A percentile compares a stretch with the other conserved stretches of the same genome.
phyloP scores from a whole-genome alignment of 257 asterid genomes.

The Osmanthus fragrans region DNA sequence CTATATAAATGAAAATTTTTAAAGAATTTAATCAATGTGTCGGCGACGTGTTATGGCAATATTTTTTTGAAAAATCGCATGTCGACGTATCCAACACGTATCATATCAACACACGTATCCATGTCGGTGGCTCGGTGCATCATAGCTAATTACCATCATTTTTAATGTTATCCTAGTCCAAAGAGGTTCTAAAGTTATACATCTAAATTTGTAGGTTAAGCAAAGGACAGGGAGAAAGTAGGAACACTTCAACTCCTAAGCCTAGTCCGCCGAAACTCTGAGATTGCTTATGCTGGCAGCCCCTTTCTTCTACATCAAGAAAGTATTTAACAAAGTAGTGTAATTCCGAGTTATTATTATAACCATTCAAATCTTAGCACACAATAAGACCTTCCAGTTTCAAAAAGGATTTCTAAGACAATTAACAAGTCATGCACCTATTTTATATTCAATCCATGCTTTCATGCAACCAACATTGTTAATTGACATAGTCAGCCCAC shows the following conservation, averaged over 20 bases:
- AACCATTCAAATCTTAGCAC: not conserved
- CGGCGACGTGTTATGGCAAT: too few species aligned
- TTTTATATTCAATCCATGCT: not conserved
- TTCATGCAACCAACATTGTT: not conserved
- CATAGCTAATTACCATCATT: not conserved
- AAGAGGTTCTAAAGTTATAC: not conserved
- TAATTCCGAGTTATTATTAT: not conserved
- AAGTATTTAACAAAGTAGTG: not conserved
- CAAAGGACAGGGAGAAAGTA: not conserved
- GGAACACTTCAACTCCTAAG: not conserved
- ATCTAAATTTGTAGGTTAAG: not conserved
- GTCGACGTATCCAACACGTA: too few species aligned
- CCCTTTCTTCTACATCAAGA: not conserved
- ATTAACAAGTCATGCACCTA: not conserved
- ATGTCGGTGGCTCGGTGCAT: too few species aligned
- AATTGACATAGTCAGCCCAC: not conserved
- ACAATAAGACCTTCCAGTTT: not conserved
- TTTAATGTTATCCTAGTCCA: not conserved
- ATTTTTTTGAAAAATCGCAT: too few species aligned
- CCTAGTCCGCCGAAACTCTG: not conserved
- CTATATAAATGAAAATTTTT: too few species aligned
- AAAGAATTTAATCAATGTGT: too few species aligned
- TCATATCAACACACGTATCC: too few species aligned
- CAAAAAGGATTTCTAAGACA: not conserved
- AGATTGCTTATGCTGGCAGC: not conserved